A percentile compares a stretch with the other conserved stretches of the same genome.
Evolutionary conservation across 73 alveolate species (phyloP).

Genomic region (Uronychia setigera): DNA sequence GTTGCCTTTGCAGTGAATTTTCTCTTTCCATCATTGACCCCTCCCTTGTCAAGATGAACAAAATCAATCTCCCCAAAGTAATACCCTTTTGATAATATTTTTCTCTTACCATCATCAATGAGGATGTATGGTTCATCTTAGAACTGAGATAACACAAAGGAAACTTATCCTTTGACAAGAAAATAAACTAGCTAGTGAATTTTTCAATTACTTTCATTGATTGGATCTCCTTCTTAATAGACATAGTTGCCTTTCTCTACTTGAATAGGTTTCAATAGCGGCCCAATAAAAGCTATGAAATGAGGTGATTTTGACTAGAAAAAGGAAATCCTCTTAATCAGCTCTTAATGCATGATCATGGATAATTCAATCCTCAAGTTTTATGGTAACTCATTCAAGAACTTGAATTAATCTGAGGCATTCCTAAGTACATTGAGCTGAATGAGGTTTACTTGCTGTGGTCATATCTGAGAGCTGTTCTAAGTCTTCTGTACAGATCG

Average conservation of each 20-base stretch:
- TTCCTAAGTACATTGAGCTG: neutral
- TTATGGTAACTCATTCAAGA: constrained; percentile 89
- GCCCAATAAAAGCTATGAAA: constrained; percentile 72
- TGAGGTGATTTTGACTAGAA: constrained; percentile 52
- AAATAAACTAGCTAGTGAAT: constrained; percentile 47
- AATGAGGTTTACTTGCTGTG: constrained; percentile 9
- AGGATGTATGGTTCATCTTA: constrained; percentile 40
- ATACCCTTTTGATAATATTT: too few relatives aligned
- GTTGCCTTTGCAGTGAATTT: constrained; percentile 53
- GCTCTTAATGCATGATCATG: constrained; percentile 60
- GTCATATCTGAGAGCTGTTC: constrained; percentile 42
- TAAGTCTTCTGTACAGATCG: constrained; percentile 35
- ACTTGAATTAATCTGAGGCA: constrained; percentile 60
- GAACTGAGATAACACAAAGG: constrained; percentile 53
- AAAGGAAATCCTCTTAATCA: constrained; percentile 52
- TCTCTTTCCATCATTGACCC: constrained; percentile 35
- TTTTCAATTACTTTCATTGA: constrained; percentile 28
- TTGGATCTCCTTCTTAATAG: constrained; percentile 73
- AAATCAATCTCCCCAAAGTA: constrained; percentile 82
- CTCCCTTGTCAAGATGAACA: constrained; percentile 13
- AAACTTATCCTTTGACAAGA: constrained; percentile 61
- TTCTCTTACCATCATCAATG: constrained; percentile 72
- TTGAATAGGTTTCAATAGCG: constrained; percentile 71
- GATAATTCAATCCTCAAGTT: constrained; percentile 85
- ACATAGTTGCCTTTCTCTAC: constrained; percentile 52